Evolutionary conservation across 2,329 filamentous ascomycete genomes (phyloP), one percentile per base, ranked within the genome.

Genomic region (Myriosclerotinia curreyana): DNA sequence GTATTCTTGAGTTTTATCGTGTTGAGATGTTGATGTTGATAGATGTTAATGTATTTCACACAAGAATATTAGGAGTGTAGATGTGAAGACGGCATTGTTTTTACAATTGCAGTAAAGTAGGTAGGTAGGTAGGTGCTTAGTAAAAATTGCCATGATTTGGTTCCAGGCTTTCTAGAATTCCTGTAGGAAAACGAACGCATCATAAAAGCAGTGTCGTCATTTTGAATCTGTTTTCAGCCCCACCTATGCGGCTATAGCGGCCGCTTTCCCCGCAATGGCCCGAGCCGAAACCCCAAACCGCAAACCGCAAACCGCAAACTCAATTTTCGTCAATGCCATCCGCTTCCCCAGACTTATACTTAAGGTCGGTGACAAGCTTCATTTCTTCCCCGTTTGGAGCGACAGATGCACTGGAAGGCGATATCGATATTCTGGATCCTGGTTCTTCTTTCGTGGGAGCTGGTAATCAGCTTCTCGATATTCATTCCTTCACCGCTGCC

Each of bases 111-210:
- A 6, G 28, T 31, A 54, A 53, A 12, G 3, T 15, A 40, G 5
- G 9, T 14, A 6, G 28, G 5, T 40, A 53, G 20, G 3, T 15
- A 40, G 5, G 9, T 14, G 31, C 25, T 28, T 28, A 44, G 20
- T 20, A n/a, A 40, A n/a, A 56, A 56, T 46, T 56, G 38, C 38
- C 38, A 56, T 44, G 53, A 14, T 56, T 56, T 31, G 22, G 25
- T 56, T 44, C 28, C 40, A 58, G 44, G 40, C 14, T 34, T 46
- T 58, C 28, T 46, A 34, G 42, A 58, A 58, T 58, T 58, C 42
- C 28, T 9, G 20, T 36, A 31, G 22, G 20, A 38, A n/a, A 9
- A 31, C n/a, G n/a, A n/a, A n/a, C n/a, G 38, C 53, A 3, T 8
- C 12, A 2, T 42, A n/a, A 48, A 17, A 48, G 28, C 38, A 20